Evolutionary conservation across 495 filamentous ascomycete genomes (phyloP).

Genomic region (Antarctomyces pellizariae): DNA sequence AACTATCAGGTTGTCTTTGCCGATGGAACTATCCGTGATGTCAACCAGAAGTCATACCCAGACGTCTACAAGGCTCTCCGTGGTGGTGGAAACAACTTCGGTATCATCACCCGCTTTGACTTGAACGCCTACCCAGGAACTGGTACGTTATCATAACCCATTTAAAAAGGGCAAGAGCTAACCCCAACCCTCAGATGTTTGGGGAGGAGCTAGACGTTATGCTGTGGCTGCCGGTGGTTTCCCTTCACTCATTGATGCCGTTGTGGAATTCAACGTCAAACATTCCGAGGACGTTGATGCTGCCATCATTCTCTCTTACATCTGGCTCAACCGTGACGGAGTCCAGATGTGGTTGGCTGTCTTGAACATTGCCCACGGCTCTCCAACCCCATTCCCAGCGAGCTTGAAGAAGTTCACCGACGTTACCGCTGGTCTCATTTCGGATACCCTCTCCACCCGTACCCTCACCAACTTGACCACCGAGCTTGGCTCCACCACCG

Average conservation of each 20-base stretch:
- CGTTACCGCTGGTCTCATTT: conserved; percentile 15
- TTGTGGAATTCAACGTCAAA: conserved; percentile 4
- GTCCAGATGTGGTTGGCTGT: conserved; percentile 1
- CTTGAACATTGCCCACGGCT: conserved; percentile 17
- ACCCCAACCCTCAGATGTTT: conserved; percentile 2
- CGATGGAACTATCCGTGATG: conserved; percentile 22
- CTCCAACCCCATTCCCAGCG: conserved; percentile 16
- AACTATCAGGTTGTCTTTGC: conserved; percentile 30
- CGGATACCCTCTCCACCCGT: conserved; percentile 14
- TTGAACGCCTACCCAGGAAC: conserved; percentile 18
- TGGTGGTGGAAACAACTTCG: conserved; percentile 29
- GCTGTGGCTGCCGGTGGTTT: conserved; percentile 4
- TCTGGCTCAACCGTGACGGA: not conserved
- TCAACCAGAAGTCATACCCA: conserved; percentile 16
- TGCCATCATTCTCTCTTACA: conserved; percentile 2
- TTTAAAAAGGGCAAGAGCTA: conserved; percentile 1
- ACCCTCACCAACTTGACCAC: conserved; percentile 21
- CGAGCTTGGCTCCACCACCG: conserved; percentile 17
- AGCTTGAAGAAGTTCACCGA: conserved; percentile 20
- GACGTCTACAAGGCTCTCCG: conserved; percentile 31
- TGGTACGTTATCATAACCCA: no score
- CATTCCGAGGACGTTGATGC: conserved; percentile 6
- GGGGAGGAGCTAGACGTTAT: conserved; percentile 1
- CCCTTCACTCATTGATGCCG: conserved; percentile 2
- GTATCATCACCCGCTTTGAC: conserved; percentile 28